These are phyloP conservation scores for Rugonectria rugulosa DNA, from an alignment of 2,329 filamentous ascomycete species.

Conservation along the genomic window DNA sequence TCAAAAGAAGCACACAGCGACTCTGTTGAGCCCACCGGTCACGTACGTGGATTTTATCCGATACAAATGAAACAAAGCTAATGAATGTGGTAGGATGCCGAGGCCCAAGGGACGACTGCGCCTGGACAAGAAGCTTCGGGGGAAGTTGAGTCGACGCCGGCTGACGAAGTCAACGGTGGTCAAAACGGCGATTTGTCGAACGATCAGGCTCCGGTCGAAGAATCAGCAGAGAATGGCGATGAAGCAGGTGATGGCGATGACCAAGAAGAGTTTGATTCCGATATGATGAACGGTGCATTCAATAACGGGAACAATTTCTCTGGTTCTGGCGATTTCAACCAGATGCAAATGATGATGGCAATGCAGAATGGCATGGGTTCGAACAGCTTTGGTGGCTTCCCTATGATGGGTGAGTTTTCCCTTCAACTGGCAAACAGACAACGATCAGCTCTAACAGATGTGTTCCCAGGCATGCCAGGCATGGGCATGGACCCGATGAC, in stretches of 20 bases:
- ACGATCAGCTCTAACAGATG: conserved; percentile 38
- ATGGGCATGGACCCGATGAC: conserved; percentile 86
- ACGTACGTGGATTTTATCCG: conserved; percentile 24
- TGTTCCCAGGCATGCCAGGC: conserved; percentile 78
- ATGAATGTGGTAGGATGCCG: conserved; percentile 5
- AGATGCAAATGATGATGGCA: conserved; percentile 84
- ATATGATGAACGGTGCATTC: conserved; percentile 56
- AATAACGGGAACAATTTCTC: conserved; percentile 66
- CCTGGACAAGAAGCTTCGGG: conserved; percentile 22
- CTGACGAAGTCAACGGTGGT: conserved; percentile 27
- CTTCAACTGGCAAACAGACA: neutral
- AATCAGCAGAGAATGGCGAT: conserved; percentile 35
- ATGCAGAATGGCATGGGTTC: conserved; percentile 73
- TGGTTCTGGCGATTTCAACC: conserved; percentile 72
- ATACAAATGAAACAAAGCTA: neutral
- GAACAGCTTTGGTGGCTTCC: conserved; percentile 64
- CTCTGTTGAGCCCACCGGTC: conserved; percentile 18
- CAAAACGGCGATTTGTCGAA: conserved; percentile 27
- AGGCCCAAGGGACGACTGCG: conserved; percentile 12
- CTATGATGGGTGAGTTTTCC: conserved; percentile 85
- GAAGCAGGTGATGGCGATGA: conserved; percentile 42
- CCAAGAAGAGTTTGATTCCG: conserved; percentile 45
- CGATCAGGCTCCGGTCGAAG: conserved; percentile 29
- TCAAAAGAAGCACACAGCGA: conserved; percentile 15
- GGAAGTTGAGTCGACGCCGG: conserved; percentile 21